phyloP scores from a whole-genome alignment of 2,329 filamentous ascomycete species.

The Fusarium pseudocircinatum region DNA sequence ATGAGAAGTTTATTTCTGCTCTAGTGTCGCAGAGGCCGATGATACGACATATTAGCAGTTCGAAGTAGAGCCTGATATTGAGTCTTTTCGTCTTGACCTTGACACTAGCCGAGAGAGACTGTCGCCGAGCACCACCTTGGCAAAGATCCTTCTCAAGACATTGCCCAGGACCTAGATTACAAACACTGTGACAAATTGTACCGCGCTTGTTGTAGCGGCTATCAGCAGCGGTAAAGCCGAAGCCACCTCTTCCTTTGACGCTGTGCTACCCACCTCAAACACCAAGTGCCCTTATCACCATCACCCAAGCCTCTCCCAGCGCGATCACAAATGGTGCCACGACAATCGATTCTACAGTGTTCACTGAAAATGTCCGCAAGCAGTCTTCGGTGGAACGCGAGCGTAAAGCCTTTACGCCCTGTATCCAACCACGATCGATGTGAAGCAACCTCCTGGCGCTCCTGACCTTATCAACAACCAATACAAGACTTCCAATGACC shows the following conservation, averaged over 20 bases:
- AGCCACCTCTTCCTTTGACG: neutral
- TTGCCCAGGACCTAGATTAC: neutral
- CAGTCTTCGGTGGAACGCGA: neutral
- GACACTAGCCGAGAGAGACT: neutral
- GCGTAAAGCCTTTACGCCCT: neutral
- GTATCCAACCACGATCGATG: neutral
- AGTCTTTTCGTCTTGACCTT: neutral
- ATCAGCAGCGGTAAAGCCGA: neutral
- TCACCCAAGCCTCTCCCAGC: neutral
- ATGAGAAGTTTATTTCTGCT: neutral
- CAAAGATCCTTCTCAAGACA: neutral
- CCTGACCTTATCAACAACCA: neutral
- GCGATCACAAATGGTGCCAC: neutral
- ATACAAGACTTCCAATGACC: neutral
- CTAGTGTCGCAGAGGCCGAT: too few relatives aligned
- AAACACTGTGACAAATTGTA: neutral
- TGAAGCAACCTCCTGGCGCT: neutral
- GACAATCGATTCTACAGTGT: neutral
- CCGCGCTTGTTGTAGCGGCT: neutral
- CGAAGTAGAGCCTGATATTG: neutral
- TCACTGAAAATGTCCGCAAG: neutral
- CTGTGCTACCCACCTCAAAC: neutral
- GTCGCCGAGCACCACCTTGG: neutral
- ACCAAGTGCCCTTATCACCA: neutral
- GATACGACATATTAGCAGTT: fast-evolving